These are phyloP conservation scores for Kappamyces sp. DNA, from an alignment of 192 early-diverging fungal genomes.

Conservation along the genomic window DNA sequence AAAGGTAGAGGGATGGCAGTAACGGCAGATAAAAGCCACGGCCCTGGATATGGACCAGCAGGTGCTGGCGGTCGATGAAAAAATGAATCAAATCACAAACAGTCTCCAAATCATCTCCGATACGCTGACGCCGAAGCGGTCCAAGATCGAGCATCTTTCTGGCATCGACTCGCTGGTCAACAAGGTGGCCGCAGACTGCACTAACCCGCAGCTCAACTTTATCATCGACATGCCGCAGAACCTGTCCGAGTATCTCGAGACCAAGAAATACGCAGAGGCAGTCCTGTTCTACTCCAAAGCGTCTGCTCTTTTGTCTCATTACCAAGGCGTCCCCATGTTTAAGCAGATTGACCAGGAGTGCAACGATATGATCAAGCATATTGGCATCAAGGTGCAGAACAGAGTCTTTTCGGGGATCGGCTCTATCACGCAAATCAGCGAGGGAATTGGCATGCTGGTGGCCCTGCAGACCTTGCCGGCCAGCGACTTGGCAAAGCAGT, in stretches of 20 bases:
- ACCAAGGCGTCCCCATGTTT: constrained; percentile 70
- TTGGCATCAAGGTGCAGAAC: constrained; percentile 54
- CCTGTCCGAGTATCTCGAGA: constrained; percentile 55
- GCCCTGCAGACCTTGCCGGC: constrained; percentile 10
- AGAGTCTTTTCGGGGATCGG: constrained; percentile 1
- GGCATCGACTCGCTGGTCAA: constrained; percentile 66
- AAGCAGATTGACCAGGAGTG: constrained; percentile 75
- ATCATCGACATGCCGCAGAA: constrained; percentile 79
- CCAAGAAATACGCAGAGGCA: constrained; percentile 62
- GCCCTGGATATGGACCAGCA: constrained; percentile 82
- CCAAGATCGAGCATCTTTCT: constrained; percentile 66
- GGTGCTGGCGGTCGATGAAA: constrained; percentile 65
- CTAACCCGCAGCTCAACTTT: constrained; percentile 61
- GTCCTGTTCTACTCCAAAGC: constrained; percentile 71
- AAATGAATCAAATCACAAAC: constrained; percentile 58
- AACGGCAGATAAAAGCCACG: constrained; percentile 68
- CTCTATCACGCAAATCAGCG: neutral
- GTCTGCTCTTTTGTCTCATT: constrained; percentile 66
- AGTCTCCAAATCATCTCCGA: constrained; percentile 47
- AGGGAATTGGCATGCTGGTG: constrained; percentile 6
- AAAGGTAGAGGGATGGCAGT: constrained; percentile 33
- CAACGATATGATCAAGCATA: constrained; percentile 65
- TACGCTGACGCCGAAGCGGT: constrained; percentile 58
- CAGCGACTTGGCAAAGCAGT: constrained; percentile 8
- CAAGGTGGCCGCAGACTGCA: constrained; percentile 38